phyloP scores from a whole-genome alignment of 1,284 basidiomycete species.

The Ganoderma leucocontextum region DNA sequence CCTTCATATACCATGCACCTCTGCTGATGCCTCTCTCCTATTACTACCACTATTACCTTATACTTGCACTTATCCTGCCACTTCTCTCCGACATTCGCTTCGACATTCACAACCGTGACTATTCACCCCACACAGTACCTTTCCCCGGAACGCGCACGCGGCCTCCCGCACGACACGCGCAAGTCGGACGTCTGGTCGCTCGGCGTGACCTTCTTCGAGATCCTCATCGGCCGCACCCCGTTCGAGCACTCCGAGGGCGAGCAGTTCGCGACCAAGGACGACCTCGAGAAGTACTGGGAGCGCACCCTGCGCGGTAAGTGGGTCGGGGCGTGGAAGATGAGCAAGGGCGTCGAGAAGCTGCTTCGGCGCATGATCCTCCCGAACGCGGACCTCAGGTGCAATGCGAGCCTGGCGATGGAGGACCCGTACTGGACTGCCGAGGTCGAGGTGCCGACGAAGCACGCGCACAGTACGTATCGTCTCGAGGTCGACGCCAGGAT shows the following conservation, averaged over 20 bases:
- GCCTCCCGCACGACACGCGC: slow-evolving; percentile 89
- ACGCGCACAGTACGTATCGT: background rate
- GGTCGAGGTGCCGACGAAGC: slow-evolving; percentile 25
- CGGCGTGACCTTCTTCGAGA: slow-evolving; percentile 93
- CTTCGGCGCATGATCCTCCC: slow-evolving; percentile 81
- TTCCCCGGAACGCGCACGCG: slow-evolving; percentile 87
- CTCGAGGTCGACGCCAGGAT: slow-evolving; percentile 26
- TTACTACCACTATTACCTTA: background rate
- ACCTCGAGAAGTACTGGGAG: slow-evolving; percentile 84
- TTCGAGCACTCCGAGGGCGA: slow-evolving; percentile 88
- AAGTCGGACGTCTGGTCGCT: slow-evolving; percentile 94
- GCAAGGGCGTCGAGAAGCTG: slow-evolving; percentile 68
- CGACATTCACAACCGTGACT: background rate
- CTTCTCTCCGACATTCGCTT: background rate
- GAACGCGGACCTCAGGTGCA: slow-evolving; percentile 76
- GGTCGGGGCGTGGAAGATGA: slow-evolving; percentile 84
- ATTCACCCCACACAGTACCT: slow-evolving; percentile 66
- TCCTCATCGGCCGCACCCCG: slow-evolving; percentile 89
- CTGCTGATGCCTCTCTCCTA: background rate
- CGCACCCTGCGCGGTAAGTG: slow-evolving; percentile 84
- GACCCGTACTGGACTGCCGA: slow-evolving; percentile 71
- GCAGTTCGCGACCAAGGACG: slow-evolving; percentile 82
- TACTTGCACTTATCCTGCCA: background rate
- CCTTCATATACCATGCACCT: background rate
- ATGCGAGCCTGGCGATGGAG: slow-evolving; percentile 66